Evolutionary conservation across 2,329 filamentous ascomycete genomes (phyloP).

Genomic region (Fusarium metavorans): DNA sequence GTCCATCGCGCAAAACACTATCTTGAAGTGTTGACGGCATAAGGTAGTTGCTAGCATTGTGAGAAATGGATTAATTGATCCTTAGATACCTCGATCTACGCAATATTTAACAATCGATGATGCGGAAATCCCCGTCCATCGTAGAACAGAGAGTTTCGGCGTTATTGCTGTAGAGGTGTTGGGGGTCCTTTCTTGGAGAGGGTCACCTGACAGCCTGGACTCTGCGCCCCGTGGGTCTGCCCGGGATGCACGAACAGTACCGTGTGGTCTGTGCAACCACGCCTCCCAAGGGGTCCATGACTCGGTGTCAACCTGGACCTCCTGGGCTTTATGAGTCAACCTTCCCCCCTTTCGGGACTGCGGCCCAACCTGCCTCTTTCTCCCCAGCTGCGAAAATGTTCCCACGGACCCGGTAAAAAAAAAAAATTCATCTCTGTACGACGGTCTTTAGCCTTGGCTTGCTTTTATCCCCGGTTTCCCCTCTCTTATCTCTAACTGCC

Average conservation of each 20-base stretch:
- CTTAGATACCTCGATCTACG: background rate
- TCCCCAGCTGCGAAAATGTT: conserved; percentile 37
- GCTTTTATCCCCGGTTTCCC: background rate
- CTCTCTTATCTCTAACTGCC: background rate
- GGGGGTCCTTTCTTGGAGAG: background rate
- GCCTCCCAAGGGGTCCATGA: conserved; percentile 29
- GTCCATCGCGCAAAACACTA: background rate
- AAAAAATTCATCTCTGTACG: conserved; percentile 1
- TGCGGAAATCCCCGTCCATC: background rate
- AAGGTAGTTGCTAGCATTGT: background rate
- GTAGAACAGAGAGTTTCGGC: background rate
- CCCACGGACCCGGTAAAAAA: conserved; percentile 31
- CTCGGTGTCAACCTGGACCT: conserved; percentile 32
- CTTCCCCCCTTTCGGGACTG: conserved; percentile 31
- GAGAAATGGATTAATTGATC: background rate
- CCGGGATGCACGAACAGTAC: background rate
- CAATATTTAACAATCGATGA: background rate
- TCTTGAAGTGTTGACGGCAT: background rate
- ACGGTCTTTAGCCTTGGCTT: conserved; percentile 14
- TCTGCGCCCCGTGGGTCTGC: background rate
- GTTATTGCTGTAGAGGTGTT: background rate
- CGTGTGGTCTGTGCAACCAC: background rate
- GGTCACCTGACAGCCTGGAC: background rate
- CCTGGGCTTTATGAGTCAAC: conserved; percentile 46
- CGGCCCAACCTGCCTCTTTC: conserved; percentile 25